Percentiles rank a stretch among this genome's conserved stretches.
phyloP scores from a whole-genome alignment of 2,329 filamentous ascomycete species.

The Penicillium sp. region DNA sequence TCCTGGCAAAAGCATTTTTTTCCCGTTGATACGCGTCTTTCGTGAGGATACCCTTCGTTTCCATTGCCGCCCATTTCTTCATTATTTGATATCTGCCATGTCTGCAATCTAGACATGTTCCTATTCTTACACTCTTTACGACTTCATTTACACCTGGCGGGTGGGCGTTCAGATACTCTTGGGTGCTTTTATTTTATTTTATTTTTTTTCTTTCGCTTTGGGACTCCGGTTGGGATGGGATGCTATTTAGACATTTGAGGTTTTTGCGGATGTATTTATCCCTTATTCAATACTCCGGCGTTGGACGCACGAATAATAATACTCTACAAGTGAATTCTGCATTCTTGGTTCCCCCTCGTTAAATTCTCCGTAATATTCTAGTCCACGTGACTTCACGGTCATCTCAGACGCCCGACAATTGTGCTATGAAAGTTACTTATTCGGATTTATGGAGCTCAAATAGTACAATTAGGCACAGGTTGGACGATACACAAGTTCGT shows the following conservation, averaged over 20 bases:
- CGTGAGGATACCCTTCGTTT: constrained; percentile 19
- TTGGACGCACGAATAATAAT: constrained; percentile 8
- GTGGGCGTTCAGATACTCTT: constrained; percentile 1
- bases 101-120: constrained; percentile 1
- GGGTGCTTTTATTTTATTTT: background rate
- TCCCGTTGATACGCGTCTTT: constrained; percentile 14
- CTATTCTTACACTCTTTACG: constrained; percentile 4
- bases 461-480: too few species aligned
- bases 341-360: background rate
- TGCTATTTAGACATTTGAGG: constrained; percentile 3
- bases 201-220: constrained; percentile 1
- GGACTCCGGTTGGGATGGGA: constrained; percentile 3
- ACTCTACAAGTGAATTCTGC: background rate
- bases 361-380: background rate
- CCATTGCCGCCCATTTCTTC: background rate
- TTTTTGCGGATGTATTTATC: constrained; percentile 13
- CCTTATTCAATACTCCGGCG: constrained; percentile 5
- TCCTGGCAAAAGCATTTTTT: constrained; percentile 16
- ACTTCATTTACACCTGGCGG: background rate
- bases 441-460: too few species aligned
- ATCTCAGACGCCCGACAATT: background rate
- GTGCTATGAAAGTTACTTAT: background rate
- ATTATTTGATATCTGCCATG: constrained; percentile 1
- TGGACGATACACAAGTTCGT: too few species aligned
- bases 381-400: background rate